Evolutionary conservation across 139 green algal genomes (phyloP).

Genomic region (Haematococcus sp.): DNA sequence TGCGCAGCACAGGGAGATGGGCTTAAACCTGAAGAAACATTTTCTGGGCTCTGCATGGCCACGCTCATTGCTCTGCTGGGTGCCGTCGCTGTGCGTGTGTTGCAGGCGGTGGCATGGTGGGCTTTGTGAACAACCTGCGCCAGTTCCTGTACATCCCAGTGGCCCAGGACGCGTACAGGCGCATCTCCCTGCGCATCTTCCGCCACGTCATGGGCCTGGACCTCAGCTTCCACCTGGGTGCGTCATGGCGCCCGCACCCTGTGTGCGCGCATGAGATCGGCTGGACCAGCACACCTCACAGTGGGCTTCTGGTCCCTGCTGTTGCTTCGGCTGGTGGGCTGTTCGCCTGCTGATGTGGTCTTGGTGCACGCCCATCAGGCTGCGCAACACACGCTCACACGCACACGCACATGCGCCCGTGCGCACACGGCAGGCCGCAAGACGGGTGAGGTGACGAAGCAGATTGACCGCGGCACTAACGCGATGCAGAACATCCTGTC

Average conservation of each 20-base stretch:
- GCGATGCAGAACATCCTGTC: conserved; percentile 76
- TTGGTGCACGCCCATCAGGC: no score
- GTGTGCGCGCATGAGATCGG: no score
- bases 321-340: no score
- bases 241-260: no score
- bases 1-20: background rate
- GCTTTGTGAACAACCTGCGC: conserved; percentile 74
- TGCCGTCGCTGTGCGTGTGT: background rate
- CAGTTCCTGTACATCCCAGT: conserved; percentile 80
- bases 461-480: conserved; percentile 74
- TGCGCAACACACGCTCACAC: no score
- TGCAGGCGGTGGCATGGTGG: conserved; percentile 50
- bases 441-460: conserved; percentile 26
- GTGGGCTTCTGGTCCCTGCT: no score
- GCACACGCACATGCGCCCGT: no score
- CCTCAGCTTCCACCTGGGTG: conserved; percentile 86
- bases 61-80: background rate
- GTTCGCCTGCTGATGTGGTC: no score
- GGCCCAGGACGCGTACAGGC: conserved; percentile 58
- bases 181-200: conserved; percentile 74
- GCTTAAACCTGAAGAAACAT: background rate
- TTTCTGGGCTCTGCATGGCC: background rate
- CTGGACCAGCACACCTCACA: no score
- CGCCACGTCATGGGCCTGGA: conserved; percentile 72
- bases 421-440: background rate